Percentiles rank a stretch among this genome's conserved stretches.
These are phyloP conservation scores for Botrytis sinoallii DNA, from an alignment of 2,329 filamentous ascomycete species.

Conservation along the genomic window DNA sequence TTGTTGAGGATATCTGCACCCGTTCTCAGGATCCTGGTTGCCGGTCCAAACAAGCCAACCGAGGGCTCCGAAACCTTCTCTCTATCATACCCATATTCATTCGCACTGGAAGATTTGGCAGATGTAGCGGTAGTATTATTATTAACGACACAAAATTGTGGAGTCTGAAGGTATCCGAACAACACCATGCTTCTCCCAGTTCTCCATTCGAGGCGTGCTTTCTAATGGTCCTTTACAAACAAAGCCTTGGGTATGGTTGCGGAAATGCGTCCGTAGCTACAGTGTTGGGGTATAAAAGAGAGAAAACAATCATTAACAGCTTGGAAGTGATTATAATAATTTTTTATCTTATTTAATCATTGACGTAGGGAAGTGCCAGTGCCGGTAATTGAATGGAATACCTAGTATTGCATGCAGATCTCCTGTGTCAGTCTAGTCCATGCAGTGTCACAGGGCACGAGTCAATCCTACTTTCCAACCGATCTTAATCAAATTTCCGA, in stretches of 20 bases:
- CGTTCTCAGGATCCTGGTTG: slow-evolving; percentile 30
- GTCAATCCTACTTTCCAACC: neutral
- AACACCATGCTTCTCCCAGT: slow-evolving; percentile 30
- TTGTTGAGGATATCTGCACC: slow-evolving; percentile 32
- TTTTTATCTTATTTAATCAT: neutral
- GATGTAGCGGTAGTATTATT: slow-evolving; percentile 14
- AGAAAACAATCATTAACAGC: neutral
- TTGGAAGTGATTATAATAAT: no score
- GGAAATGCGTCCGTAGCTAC: neutral
- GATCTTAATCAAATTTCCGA: neutral
- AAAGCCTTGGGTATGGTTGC: neutral
- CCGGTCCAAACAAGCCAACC: slow-evolving; percentile 32
- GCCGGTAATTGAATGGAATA: neutral
- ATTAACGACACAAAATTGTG: slow-evolving; percentile 27
- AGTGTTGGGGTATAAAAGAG: neutral
- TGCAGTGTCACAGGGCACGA: slow-evolving; percentile 2
- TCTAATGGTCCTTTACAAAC: neutral
- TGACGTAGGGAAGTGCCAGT: neutral
- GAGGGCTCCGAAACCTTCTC: neutral
- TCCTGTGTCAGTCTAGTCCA: neutral
- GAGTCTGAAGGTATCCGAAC: slow-evolving; percentile 31
- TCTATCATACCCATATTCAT: neutral
- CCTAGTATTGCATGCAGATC: neutral
- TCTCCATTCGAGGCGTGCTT: slow-evolving; percentile 14
- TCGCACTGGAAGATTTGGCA: neutral